A percentile compares a stretch with the other conserved stretches of the same genome.
Evolutionary conservation across 169 alveolate genomes (phyloP).

Genomic region (Plasmodium berghei): DNA sequence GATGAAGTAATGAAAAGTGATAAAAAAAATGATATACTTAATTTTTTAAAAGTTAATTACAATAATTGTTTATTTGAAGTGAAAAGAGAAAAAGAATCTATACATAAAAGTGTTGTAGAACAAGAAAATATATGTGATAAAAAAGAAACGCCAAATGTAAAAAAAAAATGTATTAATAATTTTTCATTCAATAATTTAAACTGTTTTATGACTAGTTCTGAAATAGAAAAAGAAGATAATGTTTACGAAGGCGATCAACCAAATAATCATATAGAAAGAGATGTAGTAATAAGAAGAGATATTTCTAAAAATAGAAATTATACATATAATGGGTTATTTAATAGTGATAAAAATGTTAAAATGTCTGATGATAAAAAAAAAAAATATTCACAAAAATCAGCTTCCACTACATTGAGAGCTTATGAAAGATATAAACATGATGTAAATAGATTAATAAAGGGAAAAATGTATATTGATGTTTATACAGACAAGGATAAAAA

Average conservation of each 20-base stretch:
- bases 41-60: no score
- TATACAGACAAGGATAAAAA: not conserved
- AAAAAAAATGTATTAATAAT: constrained; percentile 7
- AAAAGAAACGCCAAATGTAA: constrained; percentile 9
- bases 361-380: not conserved
- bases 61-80: no score
- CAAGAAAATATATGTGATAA: constrained; percentile 2
- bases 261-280: not conserved
- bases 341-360: not conserved
- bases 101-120: no score
- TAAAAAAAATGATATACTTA: no score
- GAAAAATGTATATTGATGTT: constrained; percentile 6
- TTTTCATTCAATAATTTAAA: constrained; percentile 24
- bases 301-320: not conserved
- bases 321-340: not conserved
- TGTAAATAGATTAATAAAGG: not conserved
- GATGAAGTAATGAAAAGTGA: no score
- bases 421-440: not conserved
- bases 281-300: not conserved
- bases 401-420: not conserved
- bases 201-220: constrained; percentile 3
- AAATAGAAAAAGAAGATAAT: not conserved
- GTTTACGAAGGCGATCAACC: no score
- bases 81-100: no score
- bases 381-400: not conserved